Evolutionary conservation across 2,329 filamentous ascomycete genomes (phyloP), one percentile per base, ranked within the genome.

Genomic region (Curvularia hawaiiensis): DNA sequence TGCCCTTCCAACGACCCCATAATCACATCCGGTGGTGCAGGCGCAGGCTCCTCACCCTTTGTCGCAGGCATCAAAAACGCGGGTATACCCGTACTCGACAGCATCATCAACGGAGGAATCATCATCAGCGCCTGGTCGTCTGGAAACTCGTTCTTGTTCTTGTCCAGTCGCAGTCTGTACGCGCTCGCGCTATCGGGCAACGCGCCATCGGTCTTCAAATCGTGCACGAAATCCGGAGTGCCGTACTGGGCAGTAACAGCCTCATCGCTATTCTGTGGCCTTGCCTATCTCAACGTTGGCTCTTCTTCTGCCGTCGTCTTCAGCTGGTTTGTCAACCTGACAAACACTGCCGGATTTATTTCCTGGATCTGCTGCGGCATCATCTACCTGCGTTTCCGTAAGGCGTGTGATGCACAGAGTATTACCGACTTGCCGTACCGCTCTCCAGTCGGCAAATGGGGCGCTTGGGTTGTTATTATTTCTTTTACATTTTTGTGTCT

Each of bases 281-380:
- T 84, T 14, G 79, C 80, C 2, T 84, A 83, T 61, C 74, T 84
- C 14, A 83, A 82, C 59, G 77, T 80, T 20, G 78, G 74, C 50
- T 76, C 70, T 46, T 77, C 54, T 4, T 56, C 77, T 4, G 73
- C 77, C 16, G 76, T 79, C 14, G 73, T 82, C 7, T 91, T 91
- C 73, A 82, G 80, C 51, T 91, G 88, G 86, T 89, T 91, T 71
- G 83, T 87, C 65, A 90, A 89, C 72, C 82, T 91, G 54, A 88
- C 86, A 28, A 90, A 82, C 63, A 79, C 80, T 0, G 80, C 79
- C 0, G 82, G 80, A 1, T 79, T 83, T 68, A 83, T 84, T 43
- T 82, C 79, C 31, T 85, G 83, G 83, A 78, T 82, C 59, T 80
- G 78, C 64, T 83, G 81, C 61, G 81, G 81, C 51, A 79, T 88